Percentiles rank a stretch among this genome's conserved stretches.
phyloP scores from a whole-genome alignment of 495 filamentous ascomycete species.

The Podospora tetraspora region DNA sequence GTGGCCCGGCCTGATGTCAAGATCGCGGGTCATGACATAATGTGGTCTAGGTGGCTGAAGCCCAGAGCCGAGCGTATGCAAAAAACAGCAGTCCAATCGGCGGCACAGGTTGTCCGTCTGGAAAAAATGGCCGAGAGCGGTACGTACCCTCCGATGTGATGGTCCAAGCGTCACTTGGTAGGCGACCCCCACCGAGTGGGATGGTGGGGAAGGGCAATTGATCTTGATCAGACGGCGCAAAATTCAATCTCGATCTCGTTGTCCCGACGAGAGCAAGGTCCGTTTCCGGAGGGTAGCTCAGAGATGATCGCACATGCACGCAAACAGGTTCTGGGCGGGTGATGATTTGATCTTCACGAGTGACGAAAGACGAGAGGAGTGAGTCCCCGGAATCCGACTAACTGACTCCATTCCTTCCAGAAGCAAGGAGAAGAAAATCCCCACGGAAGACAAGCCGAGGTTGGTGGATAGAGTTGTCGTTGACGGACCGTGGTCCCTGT shows the following conservation, averaged over 20 bases:
- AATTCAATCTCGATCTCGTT: neutral
- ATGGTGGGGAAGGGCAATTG: neutral
- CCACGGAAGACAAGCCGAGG: neutral
- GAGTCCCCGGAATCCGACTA: neutral
- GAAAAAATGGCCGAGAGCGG: constrained; percentile 13
- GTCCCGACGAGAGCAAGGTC: neutral
- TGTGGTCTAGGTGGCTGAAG: too few species aligned
- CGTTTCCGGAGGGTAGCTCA: neutral
- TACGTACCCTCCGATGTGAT: constrained; percentile 2
- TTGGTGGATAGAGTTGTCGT: neutral
- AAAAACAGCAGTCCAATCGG: too few species aligned
- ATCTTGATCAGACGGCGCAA: neutral
- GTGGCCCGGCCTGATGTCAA: too few species aligned
- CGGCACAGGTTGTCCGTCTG: too few species aligned
- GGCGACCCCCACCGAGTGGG: neutral
- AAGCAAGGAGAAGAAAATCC: neutral
- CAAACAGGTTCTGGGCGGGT: neutral
- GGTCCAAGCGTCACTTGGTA: neutral
- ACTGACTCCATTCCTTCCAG: neutral
- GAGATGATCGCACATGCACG: neutral
- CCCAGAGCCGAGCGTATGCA: too few species aligned
- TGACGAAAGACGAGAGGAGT: neutral
- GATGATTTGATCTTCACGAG: neutral
- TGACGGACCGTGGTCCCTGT: neutral
- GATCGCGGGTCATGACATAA: too few species aligned